These are phyloP conservation scores for Hevea brasiliensis DNA, from an alignment of 345 rosid species.

Conservation along the genomic window DNA sequence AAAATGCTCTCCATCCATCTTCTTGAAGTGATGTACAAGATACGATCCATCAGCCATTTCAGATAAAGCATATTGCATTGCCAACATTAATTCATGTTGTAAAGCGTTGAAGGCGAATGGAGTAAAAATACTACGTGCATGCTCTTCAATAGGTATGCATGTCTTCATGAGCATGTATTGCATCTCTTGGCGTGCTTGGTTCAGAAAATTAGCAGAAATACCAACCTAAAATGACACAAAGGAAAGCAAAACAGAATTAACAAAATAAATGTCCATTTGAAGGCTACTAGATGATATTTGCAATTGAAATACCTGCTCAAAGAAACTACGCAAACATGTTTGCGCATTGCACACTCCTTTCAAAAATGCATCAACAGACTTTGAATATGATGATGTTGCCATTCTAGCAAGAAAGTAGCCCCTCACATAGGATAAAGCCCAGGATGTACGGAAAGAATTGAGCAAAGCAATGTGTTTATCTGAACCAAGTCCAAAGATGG, in stretches of 20 bases:
- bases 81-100: slow-evolving; percentile 73
- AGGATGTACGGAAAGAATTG: slow-evolving; percentile 55
- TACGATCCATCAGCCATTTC: slow-evolving; percentile 83
- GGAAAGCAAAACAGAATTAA: slow-evolving; percentile 13
- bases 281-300: background rate
- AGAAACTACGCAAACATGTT: slow-evolving; percentile 65
- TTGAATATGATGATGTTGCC: slow-evolving; percentile 58
- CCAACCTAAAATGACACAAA: slow-evolving; percentile 51
- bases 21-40: slow-evolving; percentile 69
- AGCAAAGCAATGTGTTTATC: slow-evolving; percentile 81
- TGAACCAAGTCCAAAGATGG: slow-evolving; percentile 75
- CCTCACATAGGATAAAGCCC: slow-evolving; percentile 64
- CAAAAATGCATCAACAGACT: slow-evolving; percentile 60
- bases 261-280: background rate
- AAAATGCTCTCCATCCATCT: slow-evolving; percentile 73
- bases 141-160: slow-evolving; percentile 81
- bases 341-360: slow-evolving; percentile 54
- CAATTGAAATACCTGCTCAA: slow-evolving; percentile 65
- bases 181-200: slow-evolving; percentile 37
- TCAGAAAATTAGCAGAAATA: slow-evolving; percentile 47
- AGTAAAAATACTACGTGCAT: slow-evolving; percentile 65
- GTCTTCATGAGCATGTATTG: slow-evolving; percentile 60
- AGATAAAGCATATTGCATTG: slow-evolving; percentile 63
- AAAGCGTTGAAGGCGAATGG: slow-evolving; percentile 71
- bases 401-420: slow-evolving; percentile 72